phyloP scores from a whole-genome alignment of 78 protist genomes.

The Mastigamoeba balamuthi region DNA sequence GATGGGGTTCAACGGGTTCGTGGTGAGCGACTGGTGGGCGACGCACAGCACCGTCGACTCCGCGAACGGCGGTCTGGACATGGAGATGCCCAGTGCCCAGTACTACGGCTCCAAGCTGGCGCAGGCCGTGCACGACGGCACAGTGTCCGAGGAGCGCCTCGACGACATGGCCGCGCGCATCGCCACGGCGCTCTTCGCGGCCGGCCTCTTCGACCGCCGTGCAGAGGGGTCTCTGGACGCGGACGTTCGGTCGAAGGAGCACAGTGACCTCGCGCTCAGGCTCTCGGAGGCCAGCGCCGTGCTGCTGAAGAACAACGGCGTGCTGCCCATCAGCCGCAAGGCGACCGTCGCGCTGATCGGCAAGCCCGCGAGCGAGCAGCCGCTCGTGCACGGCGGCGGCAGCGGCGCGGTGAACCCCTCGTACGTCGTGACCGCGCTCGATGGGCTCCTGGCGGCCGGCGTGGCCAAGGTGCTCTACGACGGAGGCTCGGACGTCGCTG shows the following conservation, averaged over 20 bases:
- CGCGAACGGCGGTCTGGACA: background rate
- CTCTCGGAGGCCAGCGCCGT: slow-evolving; percentile 11
- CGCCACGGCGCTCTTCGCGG: background rate
- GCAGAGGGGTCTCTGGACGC: too few relatives aligned
- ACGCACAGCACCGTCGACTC: slow-evolving; percentile 9
- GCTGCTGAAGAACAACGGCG: slow-evolving; percentile 21
- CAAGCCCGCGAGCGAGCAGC: background rate
- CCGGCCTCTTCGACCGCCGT: slow-evolving; percentile 16
- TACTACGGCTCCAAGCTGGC: background rate
- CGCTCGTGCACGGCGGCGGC: slow-evolving; percentile 8
- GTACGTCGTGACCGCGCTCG: background rate
- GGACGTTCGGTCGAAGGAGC: too few relatives aligned
- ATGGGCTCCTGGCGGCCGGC: background rate
- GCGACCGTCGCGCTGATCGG: slow-evolving; percentile 3
- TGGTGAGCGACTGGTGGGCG: slow-evolving; percentile 9
- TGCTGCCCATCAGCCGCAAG: background rate
- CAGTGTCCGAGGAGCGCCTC: background rate
- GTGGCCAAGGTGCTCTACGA: background rate
- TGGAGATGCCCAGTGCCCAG: background rate
- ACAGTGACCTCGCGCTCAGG: background rate
- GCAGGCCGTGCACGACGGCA: background rate
- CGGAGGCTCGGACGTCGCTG: background rate
- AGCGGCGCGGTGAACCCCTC: slow-evolving; percentile 9
- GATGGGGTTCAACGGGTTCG: slow-evolving; percentile 4
- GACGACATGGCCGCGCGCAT: slow-evolving; percentile 22